Evolutionary conservation across 768 basidiomycete genomes (phyloP).

Genomic region (Termitomyces sp.): DNA sequence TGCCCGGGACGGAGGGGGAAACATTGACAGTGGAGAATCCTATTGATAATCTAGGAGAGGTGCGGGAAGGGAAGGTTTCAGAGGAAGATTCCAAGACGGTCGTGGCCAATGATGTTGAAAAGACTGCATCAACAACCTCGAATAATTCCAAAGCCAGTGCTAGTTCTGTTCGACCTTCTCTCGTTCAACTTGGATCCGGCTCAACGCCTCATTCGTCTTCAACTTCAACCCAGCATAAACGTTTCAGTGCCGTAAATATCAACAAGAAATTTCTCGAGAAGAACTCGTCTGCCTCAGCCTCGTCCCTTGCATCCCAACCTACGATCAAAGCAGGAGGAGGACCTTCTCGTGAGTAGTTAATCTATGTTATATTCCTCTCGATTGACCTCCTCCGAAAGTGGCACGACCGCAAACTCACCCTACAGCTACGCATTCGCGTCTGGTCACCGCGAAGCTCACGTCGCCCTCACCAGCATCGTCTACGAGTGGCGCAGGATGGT

Average conservation of each 20-base stretch:
- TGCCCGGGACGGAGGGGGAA: constrained; percentile 31
- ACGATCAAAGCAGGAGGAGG: constrained; percentile 47
- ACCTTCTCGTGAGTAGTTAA: constrained; percentile 40
- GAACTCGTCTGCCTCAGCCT: constrained; percentile 55
- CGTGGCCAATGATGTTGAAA: constrained; percentile 13
- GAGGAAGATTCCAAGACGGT: constrained; percentile 4
- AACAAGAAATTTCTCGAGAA: constrained; percentile 97
- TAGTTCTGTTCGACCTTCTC: constrained; percentile 33
- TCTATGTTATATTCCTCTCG: background rate
- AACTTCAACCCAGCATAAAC: constrained; percentile 56
- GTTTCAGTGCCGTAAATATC: constrained; percentile 86
- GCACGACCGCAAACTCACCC: constrained; percentile 54
- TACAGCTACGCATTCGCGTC: constrained; percentile 62
- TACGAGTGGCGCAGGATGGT: constrained; percentile 65
- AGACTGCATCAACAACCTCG: constrained; percentile 10
- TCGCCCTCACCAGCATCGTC: constrained; percentile 53
- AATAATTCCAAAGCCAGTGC: constrained; percentile 20
- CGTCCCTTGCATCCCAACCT: constrained; percentile 37
- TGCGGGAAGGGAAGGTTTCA: constrained; percentile 9
- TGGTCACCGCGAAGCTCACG: constrained; percentile 86
- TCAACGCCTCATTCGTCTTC: constrained; percentile 27
- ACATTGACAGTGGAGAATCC: constrained; percentile 22
- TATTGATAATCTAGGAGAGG: constrained; percentile 18
- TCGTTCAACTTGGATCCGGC: constrained; percentile 39
- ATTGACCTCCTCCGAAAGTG: constrained; percentile 21